phyloP scores from a whole-genome alignment of 2,329 filamentous ascomycete genomes.

The Pseudogymnoascus sp. region DNA sequence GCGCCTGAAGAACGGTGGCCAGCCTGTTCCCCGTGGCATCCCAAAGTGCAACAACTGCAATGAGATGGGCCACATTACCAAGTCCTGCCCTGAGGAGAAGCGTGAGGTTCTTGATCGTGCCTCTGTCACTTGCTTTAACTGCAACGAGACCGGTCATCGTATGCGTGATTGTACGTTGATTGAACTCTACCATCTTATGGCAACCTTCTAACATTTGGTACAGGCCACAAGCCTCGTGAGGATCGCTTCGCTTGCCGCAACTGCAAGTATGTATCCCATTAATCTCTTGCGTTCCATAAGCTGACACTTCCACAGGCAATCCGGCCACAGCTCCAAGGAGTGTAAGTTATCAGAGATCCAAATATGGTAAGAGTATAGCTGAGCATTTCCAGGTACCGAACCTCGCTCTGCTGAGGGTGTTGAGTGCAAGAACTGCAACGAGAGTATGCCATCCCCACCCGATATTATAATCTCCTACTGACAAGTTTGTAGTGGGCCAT shows the following conservation, averaged over 20 bases:
- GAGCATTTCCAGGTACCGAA: slow-evolving; percentile 31
- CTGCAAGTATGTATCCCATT: slow-evolving; percentile 43
- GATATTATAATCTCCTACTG: slow-evolving; percentile 15
- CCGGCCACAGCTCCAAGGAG: slow-evolving; percentile 26
- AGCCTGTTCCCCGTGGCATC: slow-evolving; percentile 50
- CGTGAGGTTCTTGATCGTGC: slow-evolving; percentile 37
- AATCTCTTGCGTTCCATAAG: slow-evolving; percentile 15
- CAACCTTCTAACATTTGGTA: background rate
- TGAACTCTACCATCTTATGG: background rate
- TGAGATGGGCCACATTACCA: slow-evolving; percentile 53
- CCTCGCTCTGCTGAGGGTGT: slow-evolving; percentile 46
- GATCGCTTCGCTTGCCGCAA: slow-evolving; percentile 62
- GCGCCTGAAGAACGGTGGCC: slow-evolving; percentile 58
- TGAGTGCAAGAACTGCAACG: slow-evolving; percentile 29
- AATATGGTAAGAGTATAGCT: background rate
- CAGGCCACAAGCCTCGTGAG: slow-evolving; percentile 48
- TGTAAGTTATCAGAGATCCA: slow-evolving; percentile 17
- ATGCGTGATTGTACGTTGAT: slow-evolving; percentile 54
- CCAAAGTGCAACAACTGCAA: slow-evolving; percentile 55
- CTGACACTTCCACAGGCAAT: slow-evolving; percentile 28
- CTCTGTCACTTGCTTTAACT: slow-evolving; percentile 56
- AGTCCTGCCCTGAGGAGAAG: slow-evolving; percentile 51
- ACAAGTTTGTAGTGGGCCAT: slow-evolving; percentile 44
- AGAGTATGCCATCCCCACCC: slow-evolving; percentile 18
- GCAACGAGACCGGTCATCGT: slow-evolving; percentile 54